Evolutionary conservation across 2,329 filamentous ascomycete genomes (phyloP).

Genomic region (Diaporthe nobilis): DNA sequence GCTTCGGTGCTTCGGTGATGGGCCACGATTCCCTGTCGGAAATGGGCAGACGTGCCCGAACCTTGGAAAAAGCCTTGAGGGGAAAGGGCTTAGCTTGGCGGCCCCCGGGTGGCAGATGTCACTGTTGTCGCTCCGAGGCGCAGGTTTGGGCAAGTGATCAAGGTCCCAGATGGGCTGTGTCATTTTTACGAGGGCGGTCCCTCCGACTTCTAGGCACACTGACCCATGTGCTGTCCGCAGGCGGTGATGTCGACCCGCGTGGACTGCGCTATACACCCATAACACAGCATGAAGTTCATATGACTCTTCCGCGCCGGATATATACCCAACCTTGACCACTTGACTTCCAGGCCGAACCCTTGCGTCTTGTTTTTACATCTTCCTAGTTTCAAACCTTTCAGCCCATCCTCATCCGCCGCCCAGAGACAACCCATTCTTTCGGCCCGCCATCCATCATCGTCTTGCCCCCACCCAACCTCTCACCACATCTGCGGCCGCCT

Average conservation of each 20-base stretch:
- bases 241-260: conserved; percentile 35
- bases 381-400: conserved; percentile 35
- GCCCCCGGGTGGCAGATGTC: conserved; percentile 26
- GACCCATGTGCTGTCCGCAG: conserved; percentile 1
- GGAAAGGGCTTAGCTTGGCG: conserved; percentile 13
- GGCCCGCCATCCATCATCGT: conserved; percentile 24
- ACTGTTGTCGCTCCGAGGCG: conserved; percentile 28
- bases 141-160: conserved; percentile 40
- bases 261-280: conserved; percentile 21
- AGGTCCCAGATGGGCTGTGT: conserved; percentile 37
- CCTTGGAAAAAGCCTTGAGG: conserved; percentile 5
- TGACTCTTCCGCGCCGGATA: conserved; percentile 11
- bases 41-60: conserved; percentile 33
- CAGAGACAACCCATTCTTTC: conserved; percentile 13
- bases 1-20: conserved; percentile 19
- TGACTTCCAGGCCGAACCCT: conserved; percentile 32
- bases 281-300: conserved; percentile 9
- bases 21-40: conserved; percentile 34
- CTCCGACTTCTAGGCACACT: conserved; percentile 12
- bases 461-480: conserved; percentile 13
- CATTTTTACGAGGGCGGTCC: conserved; percentile 30
- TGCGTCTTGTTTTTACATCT: conserved; percentile 38
- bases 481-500: conserved; percentile 27
- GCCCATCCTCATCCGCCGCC: conserved; percentile 21
- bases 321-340: conserved; percentile 34